Percentiles rank a stretch among this genome's conserved stretches.
These are phyloP conservation scores for Saccharomycopsis vini DNA, from an alignment of 805 yeast species.

Conservation along the genomic window DNA sequence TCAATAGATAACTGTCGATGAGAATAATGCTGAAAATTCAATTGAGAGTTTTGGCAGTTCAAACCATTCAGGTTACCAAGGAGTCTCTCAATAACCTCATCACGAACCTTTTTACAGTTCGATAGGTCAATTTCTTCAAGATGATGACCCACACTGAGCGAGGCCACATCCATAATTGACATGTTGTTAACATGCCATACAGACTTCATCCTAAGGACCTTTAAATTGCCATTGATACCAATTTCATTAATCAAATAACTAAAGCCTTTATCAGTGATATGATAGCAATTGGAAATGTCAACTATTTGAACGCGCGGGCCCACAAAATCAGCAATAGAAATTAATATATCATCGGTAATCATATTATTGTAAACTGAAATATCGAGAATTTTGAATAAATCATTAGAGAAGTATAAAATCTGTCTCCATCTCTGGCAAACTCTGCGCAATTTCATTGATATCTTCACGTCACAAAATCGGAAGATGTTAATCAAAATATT, in stretches of 20 bases:
- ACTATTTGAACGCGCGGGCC: slow-evolving; percentile 57
- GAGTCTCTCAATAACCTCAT: slow-evolving; percentile 61
- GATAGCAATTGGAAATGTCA: slow-evolving; percentile 66
- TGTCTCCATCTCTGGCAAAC: slow-evolving; percentile 66
- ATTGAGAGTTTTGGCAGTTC: too few species aligned
- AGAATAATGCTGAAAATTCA: neutral
- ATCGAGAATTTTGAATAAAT: slow-evolving; percentile 43
- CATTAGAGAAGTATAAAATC: slow-evolving; percentile 47
- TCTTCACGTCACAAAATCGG: slow-evolving; percentile 43
- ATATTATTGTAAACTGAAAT: slow-evolving; percentile 54
- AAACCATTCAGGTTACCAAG: slow-evolving; percentile 36
- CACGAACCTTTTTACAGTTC: slow-evolving; percentile 66
- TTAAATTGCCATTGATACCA: slow-evolving; percentile 55
- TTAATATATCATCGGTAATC: slow-evolving; percentile 48
- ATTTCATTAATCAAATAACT: slow-evolving; percentile 61
- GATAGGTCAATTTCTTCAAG: slow-evolving; percentile 56
- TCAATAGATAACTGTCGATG: too few species aligned
- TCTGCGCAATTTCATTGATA: slow-evolving; percentile 48
- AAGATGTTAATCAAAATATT: slow-evolving; percentile 46
- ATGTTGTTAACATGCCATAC: slow-evolving; percentile 74
- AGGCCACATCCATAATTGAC: slow-evolving; percentile 74
- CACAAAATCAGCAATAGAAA: slow-evolving; percentile 56
- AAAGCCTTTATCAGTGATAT: slow-evolving; percentile 69
- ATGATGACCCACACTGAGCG: slow-evolving; percentile 51
- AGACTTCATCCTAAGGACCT: slow-evolving; percentile 49